Evolutionary conservation across 164 flowering plant genomes (phyloP).

Genomic region (Sextonia rubra): DNA sequence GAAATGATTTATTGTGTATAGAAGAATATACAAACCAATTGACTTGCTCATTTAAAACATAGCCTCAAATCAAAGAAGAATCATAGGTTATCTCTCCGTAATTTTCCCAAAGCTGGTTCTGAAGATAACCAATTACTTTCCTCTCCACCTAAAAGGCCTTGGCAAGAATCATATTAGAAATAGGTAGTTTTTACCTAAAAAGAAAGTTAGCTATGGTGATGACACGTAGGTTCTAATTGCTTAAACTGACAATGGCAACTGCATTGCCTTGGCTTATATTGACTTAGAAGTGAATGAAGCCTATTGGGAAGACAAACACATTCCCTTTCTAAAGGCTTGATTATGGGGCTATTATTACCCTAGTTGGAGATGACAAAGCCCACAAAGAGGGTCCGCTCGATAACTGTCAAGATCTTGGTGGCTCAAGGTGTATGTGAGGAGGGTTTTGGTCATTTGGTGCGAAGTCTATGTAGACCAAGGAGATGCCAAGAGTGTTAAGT

Average conservation of each 20-base stretch:
- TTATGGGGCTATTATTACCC: neutral
- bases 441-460: neutral
- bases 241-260: neutral
- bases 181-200: neutral
- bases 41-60: too few relatives aligned
- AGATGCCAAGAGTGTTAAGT: slow-evolving; percentile 4
- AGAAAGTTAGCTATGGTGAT: neutral
- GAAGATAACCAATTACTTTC: neutral
- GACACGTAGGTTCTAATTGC: neutral
- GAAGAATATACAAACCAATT: too few relatives aligned
- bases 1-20: too few relatives aligned
- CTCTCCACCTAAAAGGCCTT: neutral
- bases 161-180: neutral
- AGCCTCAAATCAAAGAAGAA: too few relatives aligned
- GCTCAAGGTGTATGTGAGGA: neutral
- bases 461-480: slow-evolving; percentile 3
- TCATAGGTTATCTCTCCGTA: too few relatives aligned
- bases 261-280: too few relatives aligned
- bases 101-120: neutral
- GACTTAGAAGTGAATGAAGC: neutral
- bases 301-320: neutral
- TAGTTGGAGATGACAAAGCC: neutral
- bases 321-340: neutral
- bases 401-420: neutral
- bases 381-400: neutral